Conservation (phyloP, 2,329 filamentous ascomycete species). For the Chalara sp. region DNA sequence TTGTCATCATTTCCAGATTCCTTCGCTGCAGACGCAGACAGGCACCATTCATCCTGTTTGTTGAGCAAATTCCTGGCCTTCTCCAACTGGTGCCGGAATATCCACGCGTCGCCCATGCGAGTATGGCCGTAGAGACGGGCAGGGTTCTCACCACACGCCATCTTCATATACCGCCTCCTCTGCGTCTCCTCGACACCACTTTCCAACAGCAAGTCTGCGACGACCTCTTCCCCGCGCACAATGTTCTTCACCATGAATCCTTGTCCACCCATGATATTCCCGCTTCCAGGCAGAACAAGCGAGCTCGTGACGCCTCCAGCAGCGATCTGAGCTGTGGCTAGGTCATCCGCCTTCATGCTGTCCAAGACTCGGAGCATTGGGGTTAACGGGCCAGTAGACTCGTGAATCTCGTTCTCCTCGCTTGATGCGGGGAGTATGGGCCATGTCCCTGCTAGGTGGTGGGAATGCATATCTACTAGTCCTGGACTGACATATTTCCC, state of each 20-base stretch:
- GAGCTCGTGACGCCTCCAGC: conserved; percentile 39
- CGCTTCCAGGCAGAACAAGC: conserved; percentile 37
- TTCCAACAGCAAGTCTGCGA: conserved; percentile 37
- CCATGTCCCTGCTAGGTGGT: conserved; percentile 31
- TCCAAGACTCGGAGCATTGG: conserved; percentile 33
- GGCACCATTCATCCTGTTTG: conserved; percentile 31
- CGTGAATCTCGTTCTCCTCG: conserved; percentile 33
- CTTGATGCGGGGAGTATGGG: conserved; percentile 25
- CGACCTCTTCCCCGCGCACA: conserved; percentile 30
- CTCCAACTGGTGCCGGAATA: conserved; percentile 33
- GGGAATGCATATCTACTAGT: conserved; percentile 40
- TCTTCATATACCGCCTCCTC: conserved; percentile 35
- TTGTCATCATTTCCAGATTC: conserved; percentile 13
- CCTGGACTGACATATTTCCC: conserved; percentile 37
- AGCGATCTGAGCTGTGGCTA: conserved; percentile 30
- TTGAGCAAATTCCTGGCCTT: conserved; percentile 29
- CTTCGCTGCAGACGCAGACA: conserved; percentile 17
- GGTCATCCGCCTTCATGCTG: conserved; percentile 35
- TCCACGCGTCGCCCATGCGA: conserved; percentile 34
- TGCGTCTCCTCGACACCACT: conserved; percentile 28
- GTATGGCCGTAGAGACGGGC: conserved; percentile 31
- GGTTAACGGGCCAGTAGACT: conserved; percentile 29
- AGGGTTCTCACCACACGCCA: conserved; percentile 42
- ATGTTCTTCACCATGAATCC: conserved; percentile 36
- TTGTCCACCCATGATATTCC: conserved; percentile 40